Evolutionary conservation across 805 yeast species (phyloP).

Genomic region (Saccharomycopsis fibuligera): DNA sequence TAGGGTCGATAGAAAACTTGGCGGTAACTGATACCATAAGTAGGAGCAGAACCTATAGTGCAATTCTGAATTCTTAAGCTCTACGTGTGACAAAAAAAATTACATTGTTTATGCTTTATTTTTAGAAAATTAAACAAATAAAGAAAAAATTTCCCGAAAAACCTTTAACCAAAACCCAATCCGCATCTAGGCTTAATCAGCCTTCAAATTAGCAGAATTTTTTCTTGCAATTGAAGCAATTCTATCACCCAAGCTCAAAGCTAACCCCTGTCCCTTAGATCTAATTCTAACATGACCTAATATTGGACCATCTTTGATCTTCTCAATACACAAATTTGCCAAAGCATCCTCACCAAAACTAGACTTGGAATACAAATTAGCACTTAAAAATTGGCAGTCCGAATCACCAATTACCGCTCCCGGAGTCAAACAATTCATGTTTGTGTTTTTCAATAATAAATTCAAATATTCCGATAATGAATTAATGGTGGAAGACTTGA

Average conservation of each 20-base stretch:
- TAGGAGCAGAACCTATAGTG: no score
- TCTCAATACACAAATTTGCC: slow-evolving; percentile 92
- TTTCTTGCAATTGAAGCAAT: slow-evolving; percentile 77
- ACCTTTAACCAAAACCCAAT: no score
- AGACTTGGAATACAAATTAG: slow-evolving; percentile 86
- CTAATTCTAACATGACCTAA: slow-evolving; percentile 94
- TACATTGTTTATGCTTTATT: no score
- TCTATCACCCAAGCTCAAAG: slow-evolving; percentile 88
- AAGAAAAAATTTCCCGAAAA: no score
- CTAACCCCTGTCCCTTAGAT: slow-evolving; percentile 96
- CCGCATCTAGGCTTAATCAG: no score
- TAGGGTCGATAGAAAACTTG: no score
- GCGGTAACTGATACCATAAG: no score
- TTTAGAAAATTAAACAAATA: no score
- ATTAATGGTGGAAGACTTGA: slow-evolving; percentile 53
- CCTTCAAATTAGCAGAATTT: no score
- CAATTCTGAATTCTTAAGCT: no score
- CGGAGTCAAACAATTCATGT: slow-evolving; percentile 90
- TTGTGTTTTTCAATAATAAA: slow-evolving; percentile 71
- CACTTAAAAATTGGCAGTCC: slow-evolving; percentile 86
- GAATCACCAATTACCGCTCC: slow-evolving; percentile 78
- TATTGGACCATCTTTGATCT: slow-evolving; percentile 63
- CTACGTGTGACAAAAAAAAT: no score
- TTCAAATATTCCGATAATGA: slow-evolving; percentile 74
- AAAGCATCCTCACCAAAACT: slow-evolving; percentile 97